phyloP scores from a whole-genome alignment of 1,284 basidiomycete species.

The Boletellus deceptivus region DNA sequence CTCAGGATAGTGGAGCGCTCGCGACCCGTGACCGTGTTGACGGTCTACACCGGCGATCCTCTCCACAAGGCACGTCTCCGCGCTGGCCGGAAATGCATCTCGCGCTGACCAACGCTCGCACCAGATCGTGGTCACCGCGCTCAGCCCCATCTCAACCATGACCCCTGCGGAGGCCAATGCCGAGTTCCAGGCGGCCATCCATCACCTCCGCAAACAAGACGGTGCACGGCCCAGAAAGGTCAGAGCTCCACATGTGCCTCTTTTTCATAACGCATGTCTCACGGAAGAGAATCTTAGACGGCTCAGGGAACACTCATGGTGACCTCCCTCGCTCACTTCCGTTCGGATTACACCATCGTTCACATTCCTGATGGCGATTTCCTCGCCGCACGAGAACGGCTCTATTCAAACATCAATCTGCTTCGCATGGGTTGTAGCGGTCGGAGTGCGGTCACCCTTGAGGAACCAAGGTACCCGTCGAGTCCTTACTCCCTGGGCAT shows the following conservation, averaged over 20 bases:
- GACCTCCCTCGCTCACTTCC: conserved; percentile 81
- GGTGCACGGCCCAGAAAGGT: conserved; percentile 69
- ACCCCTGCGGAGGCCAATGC: conserved; percentile 44
- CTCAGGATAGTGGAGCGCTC: conserved; percentile 66
- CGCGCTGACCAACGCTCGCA: conserved; percentile 15
- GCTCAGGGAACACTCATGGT: conserved; percentile 69
- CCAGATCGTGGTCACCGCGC: conserved; percentile 59
- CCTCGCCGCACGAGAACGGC: conserved; percentile 54
- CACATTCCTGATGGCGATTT: conserved; percentile 71
- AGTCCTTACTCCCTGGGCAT: conserved; percentile 8
- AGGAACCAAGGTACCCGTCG: conserved; percentile 56
- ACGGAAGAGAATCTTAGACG: conserved; percentile 40
- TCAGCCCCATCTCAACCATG: conserved; percentile 46
- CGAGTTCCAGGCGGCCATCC: conserved; percentile 61
- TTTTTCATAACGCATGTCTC: conserved; percentile 10
- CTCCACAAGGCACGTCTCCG: conserved; percentile 51
- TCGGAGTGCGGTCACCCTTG: conserved; percentile 69
- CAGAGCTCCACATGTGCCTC: conserved; percentile 7
- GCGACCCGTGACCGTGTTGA: conserved; percentile 56
- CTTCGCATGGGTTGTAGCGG: conserved; percentile 76
- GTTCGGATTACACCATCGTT: conserved; percentile 79
- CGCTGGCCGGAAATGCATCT: background rate
- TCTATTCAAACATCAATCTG: conserved; percentile 77
- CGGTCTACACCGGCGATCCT: conserved; percentile 72
- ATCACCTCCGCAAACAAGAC: conserved; percentile 55